These are phyloP conservation scores for Waltiozyma sp. DNA, from an alignment of 1,139 yeast genomes.

Conservation along the genomic window DNA sequence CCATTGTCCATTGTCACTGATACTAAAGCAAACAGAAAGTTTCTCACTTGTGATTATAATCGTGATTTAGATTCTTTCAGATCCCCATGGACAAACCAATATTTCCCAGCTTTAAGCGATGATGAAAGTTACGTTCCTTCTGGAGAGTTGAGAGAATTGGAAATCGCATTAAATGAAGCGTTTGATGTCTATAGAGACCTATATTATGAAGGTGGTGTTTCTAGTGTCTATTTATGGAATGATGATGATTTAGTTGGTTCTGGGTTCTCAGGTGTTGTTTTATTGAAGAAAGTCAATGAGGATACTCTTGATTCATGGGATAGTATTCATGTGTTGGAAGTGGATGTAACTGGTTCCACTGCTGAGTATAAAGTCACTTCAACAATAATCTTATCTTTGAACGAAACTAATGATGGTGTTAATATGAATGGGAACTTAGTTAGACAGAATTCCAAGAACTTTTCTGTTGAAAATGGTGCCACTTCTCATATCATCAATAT, in stretches of 20 bases:
- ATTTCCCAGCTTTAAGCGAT: conserved; percentile 51
- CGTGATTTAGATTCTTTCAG: conserved; percentile 89
- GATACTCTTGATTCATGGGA: conserved; percentile 65
- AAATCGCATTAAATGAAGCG: conserved; percentile 75
- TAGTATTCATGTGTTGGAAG: conserved; percentile 86
- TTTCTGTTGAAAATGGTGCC: conserved; percentile 29
- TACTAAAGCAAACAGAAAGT: conserved; percentile 49
- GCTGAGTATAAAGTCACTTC: conserved; percentile 73
- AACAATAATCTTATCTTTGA: conserved; percentile 72
- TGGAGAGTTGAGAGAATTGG: conserved; percentile 56
- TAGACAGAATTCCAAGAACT: conserved; percentile 41
- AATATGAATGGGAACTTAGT: conserved; percentile 76
- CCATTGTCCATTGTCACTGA: conserved; percentile 61
- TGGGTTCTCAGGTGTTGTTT: conserved; percentile 81
- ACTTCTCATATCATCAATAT: conserved; percentile 61
- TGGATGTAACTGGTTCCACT: conserved; percentile 33
- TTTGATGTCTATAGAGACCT: conserved; percentile 88
- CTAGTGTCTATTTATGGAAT: conserved; percentile 92
- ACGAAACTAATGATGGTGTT: conserved; percentile 27
- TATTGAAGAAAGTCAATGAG: conserved; percentile 63
- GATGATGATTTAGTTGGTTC: conserved; percentile 32
- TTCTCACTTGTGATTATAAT: conserved; percentile 84
- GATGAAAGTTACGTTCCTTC: conserved; percentile 68
- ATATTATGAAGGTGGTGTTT: conserved; percentile 88
- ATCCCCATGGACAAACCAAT: conserved; percentile 84